phyloP scores from a whole-genome alignment of 768 basidiomycete genomes.

The Pleurotus djamor region DNA sequence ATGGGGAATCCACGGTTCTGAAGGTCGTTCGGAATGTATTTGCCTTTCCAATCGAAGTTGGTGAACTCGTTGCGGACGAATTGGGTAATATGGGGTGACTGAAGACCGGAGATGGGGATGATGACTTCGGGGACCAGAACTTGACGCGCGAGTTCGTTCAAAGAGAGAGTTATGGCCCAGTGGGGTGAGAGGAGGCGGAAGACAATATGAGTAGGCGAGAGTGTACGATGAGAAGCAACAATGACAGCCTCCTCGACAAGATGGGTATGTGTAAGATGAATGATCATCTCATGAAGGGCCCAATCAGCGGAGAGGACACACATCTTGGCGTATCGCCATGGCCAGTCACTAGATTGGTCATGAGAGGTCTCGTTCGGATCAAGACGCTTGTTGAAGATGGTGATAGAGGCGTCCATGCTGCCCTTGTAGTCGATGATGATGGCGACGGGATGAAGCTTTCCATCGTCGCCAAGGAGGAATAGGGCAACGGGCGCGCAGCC shows the following conservation, averaged over 20 bases:
- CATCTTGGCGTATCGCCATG: slow-evolving; percentile 30
- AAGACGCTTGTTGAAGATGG: slow-evolving; percentile 24
- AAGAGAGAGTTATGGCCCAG: slow-evolving; percentile 24
- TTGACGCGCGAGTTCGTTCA: slow-evolving; percentile 22
- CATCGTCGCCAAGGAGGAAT: slow-evolving; percentile 21
- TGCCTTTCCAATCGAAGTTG: slow-evolving; percentile 20
- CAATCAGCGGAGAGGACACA: slow-evolving; percentile 26
- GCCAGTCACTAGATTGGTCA: slow-evolving; percentile 22
- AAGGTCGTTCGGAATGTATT: slow-evolving; percentile 24
- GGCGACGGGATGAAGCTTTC: slow-evolving; percentile 25
- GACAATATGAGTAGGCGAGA: slow-evolving; percentile 19
- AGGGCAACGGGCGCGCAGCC: slow-evolving; percentile 25
- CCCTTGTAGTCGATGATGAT: slow-evolving; percentile 26
- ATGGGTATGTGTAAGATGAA: slow-evolving; percentile 26
- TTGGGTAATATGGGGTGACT: slow-evolving; percentile 11
- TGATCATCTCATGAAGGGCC: slow-evolving; percentile 22
- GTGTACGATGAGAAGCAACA: slow-evolving; percentile 24
- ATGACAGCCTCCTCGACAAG: slow-evolving; percentile 27
- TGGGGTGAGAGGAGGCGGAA: slow-evolving; percentile 24
- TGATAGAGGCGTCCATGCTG: slow-evolving; percentile 20
- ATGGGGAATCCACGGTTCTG: slow-evolving; percentile 24
- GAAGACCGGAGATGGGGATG: slow-evolving; percentile 16
- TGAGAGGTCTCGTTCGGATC: slow-evolving; percentile 1
- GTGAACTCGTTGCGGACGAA: slow-evolving; percentile 18
- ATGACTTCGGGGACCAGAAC: slow-evolving; percentile 23